Evolutionary conservation across 257 asterid species (phyloP).

Genomic region (Gentiana dahurica): DNA sequence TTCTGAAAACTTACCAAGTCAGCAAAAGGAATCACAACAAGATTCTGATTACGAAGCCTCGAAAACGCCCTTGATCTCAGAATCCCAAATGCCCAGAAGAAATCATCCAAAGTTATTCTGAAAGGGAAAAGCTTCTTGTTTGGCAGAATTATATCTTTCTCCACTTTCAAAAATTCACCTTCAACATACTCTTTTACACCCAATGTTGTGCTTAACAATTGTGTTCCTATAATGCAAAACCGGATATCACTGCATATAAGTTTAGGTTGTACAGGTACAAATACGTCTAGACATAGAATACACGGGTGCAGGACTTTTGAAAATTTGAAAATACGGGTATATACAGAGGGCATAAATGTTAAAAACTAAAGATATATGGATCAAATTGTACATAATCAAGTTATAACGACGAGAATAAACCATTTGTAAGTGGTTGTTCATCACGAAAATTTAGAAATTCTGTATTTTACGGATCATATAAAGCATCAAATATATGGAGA

Average conservation of each 20-base stretch:
- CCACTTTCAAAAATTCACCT: constrained; percentile 55
- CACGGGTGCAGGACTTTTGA: too few relatives aligned
- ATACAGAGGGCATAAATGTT: not conserved
- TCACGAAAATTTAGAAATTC: not conserved
- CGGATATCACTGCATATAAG: not conserved
- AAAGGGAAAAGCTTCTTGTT: constrained; percentile 76
- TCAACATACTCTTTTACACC: constrained; percentile 83
- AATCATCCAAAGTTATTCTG: constrained; percentile 62
- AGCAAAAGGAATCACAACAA: constrained; percentile 79
- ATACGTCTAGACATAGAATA: too few relatives aligned
- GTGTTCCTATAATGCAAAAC: constrained; percentile 53
- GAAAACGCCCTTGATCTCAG: constrained; percentile 95
- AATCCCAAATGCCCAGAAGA: constrained; percentile 95
- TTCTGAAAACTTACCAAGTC: constrained; percentile 56
- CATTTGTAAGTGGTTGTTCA: not conserved
- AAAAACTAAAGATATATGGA: not conserved
- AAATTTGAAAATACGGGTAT: too few relatives aligned
- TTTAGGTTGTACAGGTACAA: too few relatives aligned
- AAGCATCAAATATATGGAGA: not conserved
- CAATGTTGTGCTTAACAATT: constrained; percentile 70
- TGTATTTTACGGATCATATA: not conserved
- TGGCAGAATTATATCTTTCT: constrained; percentile 62
- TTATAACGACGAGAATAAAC: not conserved
- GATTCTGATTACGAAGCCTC: constrained; percentile 67
- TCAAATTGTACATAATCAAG: not conserved